Evolutionary conservation across 1,139 yeast genomes (phyloP).

Genomic region (Geotrichum aggregatum): DNA sequence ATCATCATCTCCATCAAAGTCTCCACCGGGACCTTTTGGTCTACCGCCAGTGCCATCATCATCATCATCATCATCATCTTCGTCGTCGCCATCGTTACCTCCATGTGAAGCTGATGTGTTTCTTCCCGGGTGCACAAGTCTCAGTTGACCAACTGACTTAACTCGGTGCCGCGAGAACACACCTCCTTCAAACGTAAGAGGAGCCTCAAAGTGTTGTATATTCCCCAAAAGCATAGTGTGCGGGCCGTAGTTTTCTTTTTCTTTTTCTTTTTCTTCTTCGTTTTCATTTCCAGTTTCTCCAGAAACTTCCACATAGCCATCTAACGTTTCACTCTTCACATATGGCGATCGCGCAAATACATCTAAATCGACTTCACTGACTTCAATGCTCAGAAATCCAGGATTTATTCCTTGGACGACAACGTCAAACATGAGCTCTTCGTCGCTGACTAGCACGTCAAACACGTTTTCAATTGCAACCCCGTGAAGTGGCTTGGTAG

Average conservation of each 20-base stretch:
- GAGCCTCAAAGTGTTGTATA: conserved; percentile 61
- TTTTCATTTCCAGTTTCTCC: conserved; percentile 20
- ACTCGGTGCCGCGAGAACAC: conserved; percentile 58
- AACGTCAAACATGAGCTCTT: conserved; percentile 77
- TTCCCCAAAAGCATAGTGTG: conserved; percentile 76
- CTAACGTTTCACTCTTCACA: conserved; percentile 27
- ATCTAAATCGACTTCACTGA: conserved; percentile 70
- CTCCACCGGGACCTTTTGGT: not conserved
- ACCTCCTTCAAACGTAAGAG: conserved; percentile 73
- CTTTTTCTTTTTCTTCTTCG: conserved; percentile 28
- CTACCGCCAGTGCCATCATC: conserved; percentile 1
- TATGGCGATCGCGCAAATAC: conserved; percentile 79
- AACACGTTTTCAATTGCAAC: conserved; percentile 59
- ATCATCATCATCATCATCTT: conserved; percentile 25
- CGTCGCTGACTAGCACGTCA: conserved; percentile 75
- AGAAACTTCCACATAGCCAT: conserved; percentile 9
- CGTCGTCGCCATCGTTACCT: conserved; percentile 21
- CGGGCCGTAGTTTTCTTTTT: conserved; percentile 20
- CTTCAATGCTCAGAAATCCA: conserved; percentile 63
- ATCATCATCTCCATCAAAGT: not conserved
- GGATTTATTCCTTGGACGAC: conserved; percentile 80
- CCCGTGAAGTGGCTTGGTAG: conserved; percentile 74
- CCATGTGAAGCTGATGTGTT: conserved; percentile 48
- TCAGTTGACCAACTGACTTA: conserved; percentile 62
- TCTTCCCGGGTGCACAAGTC: conserved; percentile 69